Evolutionary conservation across 345 rosid genomes (phyloP).

Genomic region (Pseudoturritis turrita): DNA sequence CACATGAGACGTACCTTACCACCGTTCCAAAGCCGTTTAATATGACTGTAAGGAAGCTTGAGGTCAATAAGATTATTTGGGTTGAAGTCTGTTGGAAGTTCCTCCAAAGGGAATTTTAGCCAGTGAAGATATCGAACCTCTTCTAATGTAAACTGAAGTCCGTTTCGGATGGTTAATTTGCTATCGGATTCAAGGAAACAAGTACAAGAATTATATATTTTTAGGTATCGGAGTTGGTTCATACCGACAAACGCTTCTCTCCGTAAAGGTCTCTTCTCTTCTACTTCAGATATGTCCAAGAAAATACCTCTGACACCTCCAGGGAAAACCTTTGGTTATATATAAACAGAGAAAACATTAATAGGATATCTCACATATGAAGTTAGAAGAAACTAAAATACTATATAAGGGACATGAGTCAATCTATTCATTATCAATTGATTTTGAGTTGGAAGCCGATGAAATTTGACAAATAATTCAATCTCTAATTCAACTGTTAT

Average conservation of each 20-base stretch:
- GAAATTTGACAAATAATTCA: no score
- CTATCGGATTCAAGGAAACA: background rate
- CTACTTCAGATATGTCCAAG: slow-evolving; percentile 11
- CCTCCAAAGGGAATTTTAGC: slow-evolving; percentile 1
- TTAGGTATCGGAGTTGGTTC: slow-evolving; percentile 22
- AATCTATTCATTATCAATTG: no score
- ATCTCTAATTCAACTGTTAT: no score
- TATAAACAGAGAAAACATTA: background rate
- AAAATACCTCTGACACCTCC: slow-evolving; percentile 13
- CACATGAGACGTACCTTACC: background rate
- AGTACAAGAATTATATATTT: background rate
- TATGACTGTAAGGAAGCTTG: slow-evolving; percentile 1
- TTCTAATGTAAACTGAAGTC: background rate
- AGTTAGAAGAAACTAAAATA: no score
- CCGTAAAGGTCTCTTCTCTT: background rate
- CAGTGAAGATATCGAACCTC: slow-evolving; percentile 21
- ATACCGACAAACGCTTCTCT: background rate
- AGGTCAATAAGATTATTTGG: slow-evolving; percentile 20
- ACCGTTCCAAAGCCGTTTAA: slow-evolving; percentile 26
- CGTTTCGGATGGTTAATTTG: background rate
- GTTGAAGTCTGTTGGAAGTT: slow-evolving; percentile 18
- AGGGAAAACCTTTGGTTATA: background rate
- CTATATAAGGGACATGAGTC: no score
- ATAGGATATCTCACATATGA: background rate
- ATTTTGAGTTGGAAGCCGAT: no score